Conservation (phyloP, 1,284 basidiomycete genomes). For the Ganoderma leucocontextum region DNA sequence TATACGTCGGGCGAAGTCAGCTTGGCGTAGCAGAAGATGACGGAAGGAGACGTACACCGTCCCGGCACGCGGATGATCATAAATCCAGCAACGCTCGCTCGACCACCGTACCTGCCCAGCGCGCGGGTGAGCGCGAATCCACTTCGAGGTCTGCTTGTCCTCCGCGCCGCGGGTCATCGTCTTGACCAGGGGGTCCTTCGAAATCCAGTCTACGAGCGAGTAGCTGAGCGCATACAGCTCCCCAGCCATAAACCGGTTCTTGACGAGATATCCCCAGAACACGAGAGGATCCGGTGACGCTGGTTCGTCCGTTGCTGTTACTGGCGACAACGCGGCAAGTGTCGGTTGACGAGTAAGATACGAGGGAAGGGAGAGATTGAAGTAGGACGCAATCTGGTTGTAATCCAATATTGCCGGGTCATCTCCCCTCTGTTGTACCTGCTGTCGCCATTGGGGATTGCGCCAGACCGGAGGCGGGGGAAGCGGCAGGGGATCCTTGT, state of each 20-base stretch:
- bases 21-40: not conserved
- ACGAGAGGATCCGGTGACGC: constrained; percentile 71
- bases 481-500: constrained; percentile 42
- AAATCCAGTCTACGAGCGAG: constrained; percentile 90
- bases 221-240: constrained; percentile 94
- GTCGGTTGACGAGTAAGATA: constrained; percentile 22
- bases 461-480: constrained; percentile 24
- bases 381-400: constrained; percentile 25
- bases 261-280: constrained; percentile 97
- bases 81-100: constrained; percentile 96
- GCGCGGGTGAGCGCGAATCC: constrained; percentile 92
- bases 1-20: constrained; percentile 20
- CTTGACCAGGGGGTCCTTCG: constrained; percentile 76
- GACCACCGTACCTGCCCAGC: constrained; percentile 86
- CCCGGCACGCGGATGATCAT: constrained; percentile 94
- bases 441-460: constrained; percentile 10
- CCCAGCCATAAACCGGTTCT: constrained; percentile 95
- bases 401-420: constrained; percentile 19
- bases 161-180: constrained; percentile 85
- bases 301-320: constrained; percentile 12
- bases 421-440: constrained; percentile 10
- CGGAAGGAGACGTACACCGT: constrained; percentile 74
- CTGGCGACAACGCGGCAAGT: constrained; percentile 12
- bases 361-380: constrained; percentile 19
- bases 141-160: constrained; percentile 95